These are phyloP conservation scores for Craterostigma plantagineum DNA, from an alignment of 257 asterid genomes.

Conservation along the genomic window DNA sequence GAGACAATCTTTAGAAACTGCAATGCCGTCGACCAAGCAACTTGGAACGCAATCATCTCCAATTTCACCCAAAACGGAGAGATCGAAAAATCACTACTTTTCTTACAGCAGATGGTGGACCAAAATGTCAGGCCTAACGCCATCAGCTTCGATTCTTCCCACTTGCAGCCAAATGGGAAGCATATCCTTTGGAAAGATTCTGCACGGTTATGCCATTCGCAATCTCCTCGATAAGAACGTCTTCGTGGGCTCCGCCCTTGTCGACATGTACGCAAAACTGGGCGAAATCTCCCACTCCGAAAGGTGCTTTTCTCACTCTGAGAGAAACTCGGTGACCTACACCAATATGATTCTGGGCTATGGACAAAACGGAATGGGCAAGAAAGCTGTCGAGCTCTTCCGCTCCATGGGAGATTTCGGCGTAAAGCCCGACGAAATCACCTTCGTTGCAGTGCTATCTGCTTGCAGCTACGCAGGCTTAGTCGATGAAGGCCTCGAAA, in stretches of 20 bases:
- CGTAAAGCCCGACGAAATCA: conserved; percentile 33
- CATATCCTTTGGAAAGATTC: no score
- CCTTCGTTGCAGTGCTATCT: conserved; percentile 54
- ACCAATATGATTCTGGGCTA: conserved; percentile 86
- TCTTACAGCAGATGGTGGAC: no score
- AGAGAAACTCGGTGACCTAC: no score
- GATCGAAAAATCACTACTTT: conserved; percentile 19
- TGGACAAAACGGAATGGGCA: conserved; percentile 84
- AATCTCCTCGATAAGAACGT: no score
- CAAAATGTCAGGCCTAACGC: no score
- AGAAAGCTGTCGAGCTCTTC: conserved; percentile 42
- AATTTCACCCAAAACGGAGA: conserved; percentile 31
- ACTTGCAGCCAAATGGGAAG: no score
- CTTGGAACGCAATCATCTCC: conserved; percentile 51
- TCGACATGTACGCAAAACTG: no score
- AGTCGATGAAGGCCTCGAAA: conserved; percentile 48
- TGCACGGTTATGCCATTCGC: no score
- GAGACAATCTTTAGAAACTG: conserved; percentile 18
- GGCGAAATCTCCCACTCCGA: no score
- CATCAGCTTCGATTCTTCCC: no score
- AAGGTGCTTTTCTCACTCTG: no score
- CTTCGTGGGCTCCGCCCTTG: no score
- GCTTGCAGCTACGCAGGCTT: conserved; percentile 72
- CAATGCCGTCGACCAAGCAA: conserved; percentile 25
- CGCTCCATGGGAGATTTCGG: conserved; percentile 31